phyloP scores from a whole-genome alignment of 345 rosid species.

The Diplotaxis tenuifolia region DNA sequence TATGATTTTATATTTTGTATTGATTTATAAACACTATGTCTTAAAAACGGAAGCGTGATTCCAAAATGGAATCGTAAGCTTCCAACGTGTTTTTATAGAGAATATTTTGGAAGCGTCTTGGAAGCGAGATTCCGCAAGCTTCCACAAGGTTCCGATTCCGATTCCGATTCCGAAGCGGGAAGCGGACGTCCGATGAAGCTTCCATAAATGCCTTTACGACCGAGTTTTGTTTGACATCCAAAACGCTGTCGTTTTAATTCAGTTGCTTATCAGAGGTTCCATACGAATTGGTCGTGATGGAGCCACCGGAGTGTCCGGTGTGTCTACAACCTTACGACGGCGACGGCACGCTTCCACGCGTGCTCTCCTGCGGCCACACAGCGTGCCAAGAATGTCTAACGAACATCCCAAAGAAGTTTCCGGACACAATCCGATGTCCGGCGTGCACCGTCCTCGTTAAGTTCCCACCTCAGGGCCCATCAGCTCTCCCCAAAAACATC shows the following conservation, averaged over 20 bases:
- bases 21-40: too few relatives aligned
- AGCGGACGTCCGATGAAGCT: too few relatives aligned
- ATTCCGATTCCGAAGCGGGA: too few relatives aligned
- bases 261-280: not conserved
- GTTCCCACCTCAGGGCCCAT: constrained; percentile 67
- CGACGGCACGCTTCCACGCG: constrained; percentile 62
- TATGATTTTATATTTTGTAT: too few relatives aligned
- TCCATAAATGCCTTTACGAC: not conserved
- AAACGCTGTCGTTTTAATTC: too few relatives aligned
- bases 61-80: too few relatives aligned
- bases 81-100: too few relatives aligned
- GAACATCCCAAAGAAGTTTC: constrained; percentile 58
- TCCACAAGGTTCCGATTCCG: too few relatives aligned
- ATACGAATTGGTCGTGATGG: constrained; percentile 37
- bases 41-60: too few relatives aligned
- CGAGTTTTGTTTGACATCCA: not conserved
- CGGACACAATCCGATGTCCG: constrained; percentile 75
- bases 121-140: too few relatives aligned
- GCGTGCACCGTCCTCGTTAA: constrained; percentile 86
- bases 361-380: constrained; percentile 80
- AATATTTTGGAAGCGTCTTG: too few relatives aligned
- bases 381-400: constrained; percentile 73
- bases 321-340: constrained; percentile 72
- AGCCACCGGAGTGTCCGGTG: constrained; percentile 86
- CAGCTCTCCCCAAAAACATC: constrained; percentile 78